Percentiles rank a stretch among this genome's conserved stretches.
Conservation (phyloP, 2,329 filamentous ascomycete genomes). For the Drechslerella stenobrocha region DNA sequence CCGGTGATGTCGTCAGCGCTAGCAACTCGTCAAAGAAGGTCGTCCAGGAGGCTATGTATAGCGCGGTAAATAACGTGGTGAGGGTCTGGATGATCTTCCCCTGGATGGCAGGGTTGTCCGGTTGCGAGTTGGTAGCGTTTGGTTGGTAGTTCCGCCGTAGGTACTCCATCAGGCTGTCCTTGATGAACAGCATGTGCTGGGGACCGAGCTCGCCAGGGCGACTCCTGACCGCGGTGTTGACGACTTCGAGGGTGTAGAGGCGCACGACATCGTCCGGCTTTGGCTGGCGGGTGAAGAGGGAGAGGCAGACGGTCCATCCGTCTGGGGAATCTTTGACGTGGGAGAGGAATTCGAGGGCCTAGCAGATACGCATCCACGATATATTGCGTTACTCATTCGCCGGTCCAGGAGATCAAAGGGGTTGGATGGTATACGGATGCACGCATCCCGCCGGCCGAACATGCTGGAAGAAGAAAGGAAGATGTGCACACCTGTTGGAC, state of each 20-base stretch:
- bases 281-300: constrained; percentile 79
- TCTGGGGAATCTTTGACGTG: constrained; percentile 79
- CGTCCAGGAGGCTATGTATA: constrained; percentile 85
- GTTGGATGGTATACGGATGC: constrained; percentile 9
- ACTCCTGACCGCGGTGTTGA: constrained; percentile 76
- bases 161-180: constrained; percentile 79
- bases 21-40: constrained; percentile 89
- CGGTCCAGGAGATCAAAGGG: too few species aligned
- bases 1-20: constrained; percentile 65
- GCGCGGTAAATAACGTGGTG: constrained; percentile 85
- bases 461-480: neutral
- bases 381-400: constrained; percentile 1
- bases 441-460: constrained; percentile 2
- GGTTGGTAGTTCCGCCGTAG: constrained; percentile 64
- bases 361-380: constrained; percentile 8
- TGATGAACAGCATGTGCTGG: constrained; percentile 73
- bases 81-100: constrained; percentile 97
- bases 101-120: constrained; percentile 77
- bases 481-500: constrained; percentile 39
- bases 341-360: constrained; percentile 72
- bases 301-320: constrained; percentile 86
- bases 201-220: constrained; percentile 34
- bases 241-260: constrained; percentile 84
- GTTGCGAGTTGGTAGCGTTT: constrained; percentile 58
- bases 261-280: constrained; percentile 80